These are phyloP conservation scores for Triticum dicoccoides DNA, from an alignment of 176 grass and related monocot species.

Conservation along the genomic window DNA sequence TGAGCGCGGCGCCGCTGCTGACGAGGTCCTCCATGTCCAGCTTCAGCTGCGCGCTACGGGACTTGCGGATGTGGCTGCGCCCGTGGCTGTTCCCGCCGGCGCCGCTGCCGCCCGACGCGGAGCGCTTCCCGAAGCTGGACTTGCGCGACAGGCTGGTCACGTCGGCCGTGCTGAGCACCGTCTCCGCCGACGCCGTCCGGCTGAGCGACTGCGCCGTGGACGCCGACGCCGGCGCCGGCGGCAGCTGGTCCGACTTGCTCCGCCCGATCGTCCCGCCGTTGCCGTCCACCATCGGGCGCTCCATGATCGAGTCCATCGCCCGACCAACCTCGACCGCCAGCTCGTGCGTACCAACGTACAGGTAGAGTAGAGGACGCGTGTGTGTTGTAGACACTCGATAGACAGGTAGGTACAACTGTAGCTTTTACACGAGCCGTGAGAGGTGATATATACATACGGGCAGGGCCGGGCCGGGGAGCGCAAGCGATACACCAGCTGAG, in stretches of 20 bases:
- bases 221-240: background rate
- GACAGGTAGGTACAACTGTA: background rate
- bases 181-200: slow-evolving; percentile 72
- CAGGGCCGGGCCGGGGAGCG: no score
- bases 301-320: slow-evolving; percentile 27
- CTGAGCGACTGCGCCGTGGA: slow-evolving; percentile 45
- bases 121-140: slow-evolving; percentile 50
- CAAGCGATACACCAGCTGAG: background rate
- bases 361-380: background rate
- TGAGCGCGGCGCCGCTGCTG: slow-evolving; percentile 69
- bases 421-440: slow-evolving; percentile 23
- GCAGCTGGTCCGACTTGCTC: slow-evolving; percentile 65
- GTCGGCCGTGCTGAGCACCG: slow-evolving; percentile 45
- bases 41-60: slow-evolving; percentile 80
- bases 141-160: slow-evolving; percentile 40
- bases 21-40: slow-evolving; percentile 77
- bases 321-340: background rate
- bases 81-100: slow-evolving; percentile 23
- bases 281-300: slow-evolving; percentile 7
- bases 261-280: slow-evolving; percentile 26
- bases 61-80: slow-evolving; percentile 63
- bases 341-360: background rate
- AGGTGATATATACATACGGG: slow-evolving; percentile 11
- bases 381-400: no score
- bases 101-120: slow-evolving; percentile 38